These are phyloP conservation scores for Agroathelia rolfsii DNA, from an alignment of 1,284 basidiomycete species.

Conservation along the genomic window DNA sequence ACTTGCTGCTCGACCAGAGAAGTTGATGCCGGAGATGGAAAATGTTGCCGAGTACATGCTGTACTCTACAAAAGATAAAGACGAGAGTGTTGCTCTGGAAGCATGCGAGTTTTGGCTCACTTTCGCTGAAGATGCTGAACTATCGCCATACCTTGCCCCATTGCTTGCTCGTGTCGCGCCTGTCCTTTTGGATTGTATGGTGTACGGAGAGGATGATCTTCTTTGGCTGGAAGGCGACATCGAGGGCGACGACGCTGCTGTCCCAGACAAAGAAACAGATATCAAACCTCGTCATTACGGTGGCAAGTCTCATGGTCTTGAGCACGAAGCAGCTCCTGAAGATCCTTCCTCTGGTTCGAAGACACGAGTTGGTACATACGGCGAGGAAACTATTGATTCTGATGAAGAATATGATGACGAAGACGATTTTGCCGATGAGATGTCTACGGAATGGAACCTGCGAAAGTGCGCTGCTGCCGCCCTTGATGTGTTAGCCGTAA, in stretches of 20 bases:
- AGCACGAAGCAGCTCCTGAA: slow-evolving; percentile 53
- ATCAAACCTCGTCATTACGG: slow-evolving; percentile 95
- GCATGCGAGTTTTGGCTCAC: slow-evolving; percentile 99
- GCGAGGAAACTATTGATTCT: slow-evolving; percentile 61
- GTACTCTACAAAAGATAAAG: slow-evolving; percentile 94
- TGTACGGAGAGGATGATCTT: slow-evolving; percentile 95
- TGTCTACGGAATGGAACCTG: slow-evolving; percentile 98
- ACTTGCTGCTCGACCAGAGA: slow-evolving; percentile 87
- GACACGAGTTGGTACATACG: slow-evolving; percentile 52
- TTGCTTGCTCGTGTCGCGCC: slow-evolving; percentile 86
- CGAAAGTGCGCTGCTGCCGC: slow-evolving; percentile 98
- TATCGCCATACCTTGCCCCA: slow-evolving; percentile 78
- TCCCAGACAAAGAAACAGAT: slow-evolving; percentile 89
- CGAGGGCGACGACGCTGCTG: slow-evolving; percentile 78
- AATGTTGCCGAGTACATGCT: slow-evolving; percentile 99
- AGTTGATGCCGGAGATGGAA: slow-evolving; percentile 91
- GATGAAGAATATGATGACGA: slow-evolving; percentile 86
- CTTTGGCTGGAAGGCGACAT: slow-evolving; percentile 91
- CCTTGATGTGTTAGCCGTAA: slow-evolving; percentile 91
- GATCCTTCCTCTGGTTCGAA: slow-evolving; percentile 28
- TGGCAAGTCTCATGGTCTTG: slow-evolving; percentile 74
- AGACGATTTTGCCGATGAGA: slow-evolving; percentile 92
- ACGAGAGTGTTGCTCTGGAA: slow-evolving; percentile 90
- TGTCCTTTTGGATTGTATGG: slow-evolving; percentile 92
- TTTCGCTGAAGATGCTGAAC: slow-evolving; percentile 89